These are phyloP conservation scores for Lasiosphaeria ovina DNA, from an alignment of 495 filamentous ascomycete genomes.

Conservation along the genomic window DNA sequence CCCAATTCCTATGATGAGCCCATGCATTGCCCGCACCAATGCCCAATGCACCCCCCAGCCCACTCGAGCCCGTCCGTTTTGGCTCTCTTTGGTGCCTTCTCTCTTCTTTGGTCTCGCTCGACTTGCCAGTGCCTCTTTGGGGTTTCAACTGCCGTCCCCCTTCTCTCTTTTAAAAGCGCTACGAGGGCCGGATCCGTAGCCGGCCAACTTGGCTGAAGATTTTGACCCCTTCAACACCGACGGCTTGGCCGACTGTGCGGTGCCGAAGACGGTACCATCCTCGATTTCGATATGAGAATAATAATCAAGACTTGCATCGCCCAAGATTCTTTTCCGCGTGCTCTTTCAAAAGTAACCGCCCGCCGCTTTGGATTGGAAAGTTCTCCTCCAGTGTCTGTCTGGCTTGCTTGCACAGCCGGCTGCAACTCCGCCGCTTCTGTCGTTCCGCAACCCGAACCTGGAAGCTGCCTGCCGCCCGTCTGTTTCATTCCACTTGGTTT, in stretches of 20 bases:
- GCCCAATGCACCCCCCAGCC: neutral
- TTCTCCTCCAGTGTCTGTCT: too few species aligned
- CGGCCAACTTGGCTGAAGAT: neutral
- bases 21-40: neutral
- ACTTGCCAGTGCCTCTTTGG: neutral
- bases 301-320: slow-evolving; percentile 1
- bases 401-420: too few species aligned
- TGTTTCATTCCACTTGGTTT: too few species aligned
- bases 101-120: neutral
- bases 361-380: neutral
- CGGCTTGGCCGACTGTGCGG: neutral
- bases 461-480: too few species aligned
- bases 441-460: too few species aligned
- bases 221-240: neutral
- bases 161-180: neutral
- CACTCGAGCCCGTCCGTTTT: neutral
- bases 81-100: neutral
- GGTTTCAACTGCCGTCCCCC: neutral
- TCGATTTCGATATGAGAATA: neutral
- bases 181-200: neutral
- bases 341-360: neutral
- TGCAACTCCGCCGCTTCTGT: too few species aligned
- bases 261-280: neutral
- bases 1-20: slow-evolving; percentile 4
- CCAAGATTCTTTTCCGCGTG: neutral